Percentiles rank a stretch among this genome's conserved stretches.
These are phyloP conservation scores for Amanita pallidorosea DNA, from an alignment of 768 basidiomycete genomes.

Conservation along the genomic window DNA sequence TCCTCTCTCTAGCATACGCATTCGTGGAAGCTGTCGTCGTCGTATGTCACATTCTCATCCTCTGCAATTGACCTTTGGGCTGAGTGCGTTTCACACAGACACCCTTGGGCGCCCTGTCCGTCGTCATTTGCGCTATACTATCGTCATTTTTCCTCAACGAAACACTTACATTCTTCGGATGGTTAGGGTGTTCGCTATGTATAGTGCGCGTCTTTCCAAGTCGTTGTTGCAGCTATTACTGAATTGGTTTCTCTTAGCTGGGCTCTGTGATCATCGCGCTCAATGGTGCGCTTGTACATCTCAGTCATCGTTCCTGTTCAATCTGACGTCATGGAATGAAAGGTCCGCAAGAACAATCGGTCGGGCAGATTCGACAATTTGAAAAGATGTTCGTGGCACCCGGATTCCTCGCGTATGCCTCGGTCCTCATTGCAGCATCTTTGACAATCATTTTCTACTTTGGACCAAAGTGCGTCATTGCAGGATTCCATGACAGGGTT, in stretches of 20 bases:
- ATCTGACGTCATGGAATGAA: neutral
- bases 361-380: constrained; percentile 64
- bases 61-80: neutral
- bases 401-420: constrained; percentile 66
- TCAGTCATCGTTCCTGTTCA: constrained; percentile 14
- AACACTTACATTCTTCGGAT: constrained; percentile 90
- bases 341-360: constrained; percentile 62
- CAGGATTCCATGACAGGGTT: neutral
- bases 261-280: constrained; percentile 86
- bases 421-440: constrained; percentile 52
- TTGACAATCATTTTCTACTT: constrained; percentile 74
- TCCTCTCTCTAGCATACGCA: constrained; percentile 49
- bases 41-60: constrained; percentile 29
- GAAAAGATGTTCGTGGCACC: constrained; percentile 72
- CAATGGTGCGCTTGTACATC: constrained; percentile 42
- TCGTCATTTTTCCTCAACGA: constrained; percentile 93
- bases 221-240: no score
- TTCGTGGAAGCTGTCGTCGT: constrained; percentile 92
- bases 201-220: constrained; percentile 46
- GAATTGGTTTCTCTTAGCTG: constrained; percentile 24
- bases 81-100: constrained; percentile 37
- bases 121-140: constrained; percentile 89
- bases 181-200: constrained; percentile 88
- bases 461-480: constrained; percentile 51
- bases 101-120: constrained; percentile 91